Percentiles rank a stretch among this genome's conserved stretches.
phyloP scores from a whole-genome alignment of 495 filamentous ascomycete species.

The Pyrenopolyporus hunteri region DNA sequence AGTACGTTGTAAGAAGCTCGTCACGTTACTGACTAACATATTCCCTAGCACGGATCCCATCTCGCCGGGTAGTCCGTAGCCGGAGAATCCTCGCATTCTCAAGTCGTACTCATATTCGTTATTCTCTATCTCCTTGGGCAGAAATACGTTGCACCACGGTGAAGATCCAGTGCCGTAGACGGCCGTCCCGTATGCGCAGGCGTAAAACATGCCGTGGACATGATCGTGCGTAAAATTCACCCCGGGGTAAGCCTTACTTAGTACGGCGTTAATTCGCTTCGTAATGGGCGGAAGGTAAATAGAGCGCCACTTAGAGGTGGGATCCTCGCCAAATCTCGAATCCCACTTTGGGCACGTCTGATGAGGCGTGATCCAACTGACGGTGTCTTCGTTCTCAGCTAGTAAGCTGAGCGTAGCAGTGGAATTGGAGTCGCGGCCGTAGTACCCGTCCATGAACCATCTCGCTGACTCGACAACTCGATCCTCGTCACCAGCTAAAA shows the following conservation, averaged over 20 bases:
- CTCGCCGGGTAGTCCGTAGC: constrained; percentile 23
- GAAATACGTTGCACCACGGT: constrained; percentile 25
- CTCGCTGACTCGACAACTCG: constrained; percentile 28
- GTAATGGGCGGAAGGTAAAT: constrained; percentile 25
- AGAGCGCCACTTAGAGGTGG: neutral
- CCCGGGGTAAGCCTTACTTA: constrained; percentile 14
- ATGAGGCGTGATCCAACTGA: constrained; percentile 27
- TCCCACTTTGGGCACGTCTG: constrained; percentile 20
- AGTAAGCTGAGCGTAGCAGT: constrained; percentile 4
- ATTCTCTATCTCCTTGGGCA: constrained; percentile 12
- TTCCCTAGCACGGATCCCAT: constrained; percentile 21
- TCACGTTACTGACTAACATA: constrained; percentile 25
- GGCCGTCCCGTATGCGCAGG: constrained; percentile 29
- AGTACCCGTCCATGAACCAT: constrained; percentile 35
- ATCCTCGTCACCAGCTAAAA: constrained; percentile 21
- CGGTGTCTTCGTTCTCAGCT: constrained; percentile 10
- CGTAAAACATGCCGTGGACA: constrained; percentile 24
- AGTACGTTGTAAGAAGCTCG: constrained; percentile 4
- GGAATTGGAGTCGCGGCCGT: constrained; percentile 21
- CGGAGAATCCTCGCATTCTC: constrained; percentile 20
- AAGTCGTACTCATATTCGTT: constrained; percentile 29
- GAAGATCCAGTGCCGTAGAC: constrained; percentile 20
- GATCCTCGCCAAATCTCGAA: neutral
- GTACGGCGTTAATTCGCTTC: constrained; percentile 11
- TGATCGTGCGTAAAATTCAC: constrained; percentile 14